These are phyloP conservation scores for Aspergillus sp. DNA, from an alignment of 2,329 filamentous ascomycete species.

Conservation along the genomic window DNA sequence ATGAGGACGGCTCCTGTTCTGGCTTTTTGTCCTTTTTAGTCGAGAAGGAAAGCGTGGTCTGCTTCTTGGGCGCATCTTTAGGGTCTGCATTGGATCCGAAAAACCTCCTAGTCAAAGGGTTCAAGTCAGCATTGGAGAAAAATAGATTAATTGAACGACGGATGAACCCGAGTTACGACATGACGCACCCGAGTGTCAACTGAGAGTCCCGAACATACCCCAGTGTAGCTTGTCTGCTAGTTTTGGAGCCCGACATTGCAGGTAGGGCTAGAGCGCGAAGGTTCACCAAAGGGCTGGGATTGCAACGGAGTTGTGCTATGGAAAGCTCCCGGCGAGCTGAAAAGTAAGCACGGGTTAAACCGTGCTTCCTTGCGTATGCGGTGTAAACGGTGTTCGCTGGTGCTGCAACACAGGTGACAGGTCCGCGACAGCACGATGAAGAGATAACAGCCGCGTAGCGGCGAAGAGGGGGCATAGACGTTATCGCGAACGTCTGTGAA, in stretches of 20 bases:
- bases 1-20: conserved; percentile 20
- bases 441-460: conserved; percentile 11
- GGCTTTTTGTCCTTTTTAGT: conserved; percentile 48
- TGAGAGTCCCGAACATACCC: conserved; percentile 80
- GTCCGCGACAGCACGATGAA: conserved; percentile 9
- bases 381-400: not conserved
- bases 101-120: conserved; percentile 66
- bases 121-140: not conserved
- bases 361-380: no score
- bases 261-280: not conserved
- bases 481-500: conserved; percentile 1
- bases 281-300: not conserved
- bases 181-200: conserved; percentile 67
- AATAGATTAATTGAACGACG: not conserved
- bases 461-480: conserved; percentile 15
- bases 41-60: conserved; percentile 76
- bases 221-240: conserved; percentile 71
- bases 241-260: conserved; percentile 18
- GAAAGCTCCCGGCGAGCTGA: not conserved
- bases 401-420: conserved; percentile 5
- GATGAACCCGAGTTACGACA: not conserved
- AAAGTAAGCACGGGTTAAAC: not conserved
- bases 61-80: conserved; percentile 58
- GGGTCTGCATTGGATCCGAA: conserved; percentile 67
- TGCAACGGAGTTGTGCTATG: not conserved